A percentile compares a stretch with the other conserved stretches of the same genome.
phyloP scores from a whole-genome alignment of 768 basidiomycete genomes.

The Coprinopsis marcescibilis region DNA sequence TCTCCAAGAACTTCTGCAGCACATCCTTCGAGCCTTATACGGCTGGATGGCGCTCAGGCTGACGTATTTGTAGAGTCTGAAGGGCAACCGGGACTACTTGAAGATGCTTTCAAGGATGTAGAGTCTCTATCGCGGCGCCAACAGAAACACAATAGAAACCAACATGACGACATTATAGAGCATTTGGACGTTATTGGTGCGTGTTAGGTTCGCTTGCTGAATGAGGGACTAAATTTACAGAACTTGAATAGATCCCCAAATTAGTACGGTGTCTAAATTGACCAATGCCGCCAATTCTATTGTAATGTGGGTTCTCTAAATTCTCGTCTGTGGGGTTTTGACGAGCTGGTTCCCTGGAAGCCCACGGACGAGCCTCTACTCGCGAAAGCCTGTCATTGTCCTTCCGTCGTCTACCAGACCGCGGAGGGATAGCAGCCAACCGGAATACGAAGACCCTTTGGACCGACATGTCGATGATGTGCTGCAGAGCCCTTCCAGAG shows the following conservation, averaged over 20 bases:
- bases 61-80: not conserved
- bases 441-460: conserved; percentile 38
- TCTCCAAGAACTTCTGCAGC: not conserved
- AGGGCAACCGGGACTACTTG: not conserved
- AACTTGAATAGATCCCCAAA: conserved; percentile 52
- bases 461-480: conserved; percentile 80
- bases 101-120: not conserved
- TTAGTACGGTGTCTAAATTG: conserved; percentile 67
- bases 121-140: not conserved
- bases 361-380: conserved; percentile 66
- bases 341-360: conserved; percentile 25
- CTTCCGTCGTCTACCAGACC: conserved; percentile 39
- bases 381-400: conserved; percentile 60
- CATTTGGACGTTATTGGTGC: conserved; percentile 76
- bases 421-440: conserved; percentile 23
- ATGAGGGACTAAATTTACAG: conserved; percentile 1
- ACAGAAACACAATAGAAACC: conserved; percentile 23
- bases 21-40: not conserved
- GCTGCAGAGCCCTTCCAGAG: conserved; percentile 53
- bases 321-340: conserved; percentile 4
- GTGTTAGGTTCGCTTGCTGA: conserved; percentile 10
- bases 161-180: conserved; percentile 78
- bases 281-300: conserved; percentile 80
- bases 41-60: conserved; percentile 4
- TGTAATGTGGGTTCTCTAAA: conserved; percentile 43